Conservation (phyloP, 768 basidiomycete species). For the Zangia roseola region DNA sequence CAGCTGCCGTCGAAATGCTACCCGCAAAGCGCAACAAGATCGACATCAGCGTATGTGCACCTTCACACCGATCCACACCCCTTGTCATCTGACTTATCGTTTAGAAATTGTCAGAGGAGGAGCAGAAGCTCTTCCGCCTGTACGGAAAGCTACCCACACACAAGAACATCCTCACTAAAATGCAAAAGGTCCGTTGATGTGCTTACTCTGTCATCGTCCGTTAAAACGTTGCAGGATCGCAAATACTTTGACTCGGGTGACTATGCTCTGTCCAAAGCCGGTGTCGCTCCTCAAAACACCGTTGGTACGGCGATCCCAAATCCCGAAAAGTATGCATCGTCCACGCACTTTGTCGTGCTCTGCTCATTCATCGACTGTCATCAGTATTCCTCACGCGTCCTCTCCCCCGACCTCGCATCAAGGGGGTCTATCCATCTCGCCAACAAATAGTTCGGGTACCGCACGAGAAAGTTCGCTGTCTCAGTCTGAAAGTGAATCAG, state of each 20-base stretch:
- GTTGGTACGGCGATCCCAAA: constrained; percentile 98
- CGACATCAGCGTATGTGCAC: constrained; percentile 79
- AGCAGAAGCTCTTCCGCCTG: constrained; percentile 89
- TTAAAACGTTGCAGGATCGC: constrained; percentile 65
- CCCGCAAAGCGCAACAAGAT: constrained; percentile 86
- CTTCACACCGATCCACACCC: neutral
- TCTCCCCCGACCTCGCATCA: constrained; percentile 58
- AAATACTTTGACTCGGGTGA: constrained; percentile 99
- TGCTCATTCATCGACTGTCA: neutral
- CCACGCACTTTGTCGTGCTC: neutral
- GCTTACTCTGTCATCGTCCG: neutral
- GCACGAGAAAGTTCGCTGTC: constrained; percentile 57
- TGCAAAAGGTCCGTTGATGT: constrained; percentile 76
- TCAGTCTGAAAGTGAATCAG: constrained; percentile 23
- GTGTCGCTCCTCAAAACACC: constrained; percentile 79
- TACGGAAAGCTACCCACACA: constrained; percentile 94
- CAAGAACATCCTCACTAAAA: constrained; percentile 91
- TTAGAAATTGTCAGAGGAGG: constrained; percentile 82
- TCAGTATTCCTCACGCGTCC: constrained; percentile 88
- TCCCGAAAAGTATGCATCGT: constrained; percentile 79
- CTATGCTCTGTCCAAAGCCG: constrained; percentile 95
- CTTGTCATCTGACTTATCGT: constrained; percentile 13
- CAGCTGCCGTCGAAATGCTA: constrained; percentile 65
- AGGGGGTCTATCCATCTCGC: constrained; percentile 64
- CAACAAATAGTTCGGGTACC: constrained; percentile 67